These are phyloP conservation scores for Brassica juncea DNA, from an alignment of 345 rosid species.

Conservation along the genomic window DNA sequence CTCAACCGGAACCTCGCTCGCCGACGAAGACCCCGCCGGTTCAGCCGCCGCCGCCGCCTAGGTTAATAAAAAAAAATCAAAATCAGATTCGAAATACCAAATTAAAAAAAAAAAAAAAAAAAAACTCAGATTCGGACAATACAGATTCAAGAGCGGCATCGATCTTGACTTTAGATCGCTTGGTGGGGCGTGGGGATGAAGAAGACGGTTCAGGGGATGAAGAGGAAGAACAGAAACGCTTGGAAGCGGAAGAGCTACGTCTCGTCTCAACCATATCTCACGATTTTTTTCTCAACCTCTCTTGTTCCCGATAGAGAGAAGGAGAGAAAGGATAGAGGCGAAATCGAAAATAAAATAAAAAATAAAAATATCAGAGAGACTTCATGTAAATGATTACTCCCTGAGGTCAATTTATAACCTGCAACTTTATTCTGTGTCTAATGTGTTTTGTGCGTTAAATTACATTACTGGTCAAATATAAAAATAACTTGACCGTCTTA, in stretches of 20 bases:
- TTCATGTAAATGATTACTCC: constrained; percentile 37
- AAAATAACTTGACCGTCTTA: constrained; percentile 9
- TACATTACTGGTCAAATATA: constrained; percentile 15
- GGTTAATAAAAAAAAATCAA: constrained; percentile 22
- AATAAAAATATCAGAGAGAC: constrained; percentile 20
- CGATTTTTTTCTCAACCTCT: constrained; percentile 22
- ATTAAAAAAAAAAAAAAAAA: background rate
- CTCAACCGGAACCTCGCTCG: constrained; percentile 50
- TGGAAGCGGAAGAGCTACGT: constrained; percentile 81
- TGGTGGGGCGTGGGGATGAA: constrained; percentile 53
- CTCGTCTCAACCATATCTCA: constrained; percentile 88
- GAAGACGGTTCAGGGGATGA: constrained; percentile 48
- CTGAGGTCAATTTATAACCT: constrained; percentile 31
- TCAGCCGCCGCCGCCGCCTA: constrained; percentile 54
- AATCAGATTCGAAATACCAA: constrained; percentile 27
- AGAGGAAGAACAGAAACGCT: constrained; percentile 71
- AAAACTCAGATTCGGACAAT: background rate
- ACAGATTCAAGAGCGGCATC: constrained; percentile 18
- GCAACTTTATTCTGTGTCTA: constrained; percentile 14
- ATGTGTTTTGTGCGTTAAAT: background rate
- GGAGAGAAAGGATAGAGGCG: constrained; percentile 4
- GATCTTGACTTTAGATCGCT: constrained; percentile 73
- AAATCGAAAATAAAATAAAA: background rate
- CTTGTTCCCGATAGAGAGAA: background rate
- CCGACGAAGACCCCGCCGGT: constrained; percentile 58